phyloP scores from a whole-genome alignment of 352 stramenopile species.

The Pythium graminicola region DNA sequence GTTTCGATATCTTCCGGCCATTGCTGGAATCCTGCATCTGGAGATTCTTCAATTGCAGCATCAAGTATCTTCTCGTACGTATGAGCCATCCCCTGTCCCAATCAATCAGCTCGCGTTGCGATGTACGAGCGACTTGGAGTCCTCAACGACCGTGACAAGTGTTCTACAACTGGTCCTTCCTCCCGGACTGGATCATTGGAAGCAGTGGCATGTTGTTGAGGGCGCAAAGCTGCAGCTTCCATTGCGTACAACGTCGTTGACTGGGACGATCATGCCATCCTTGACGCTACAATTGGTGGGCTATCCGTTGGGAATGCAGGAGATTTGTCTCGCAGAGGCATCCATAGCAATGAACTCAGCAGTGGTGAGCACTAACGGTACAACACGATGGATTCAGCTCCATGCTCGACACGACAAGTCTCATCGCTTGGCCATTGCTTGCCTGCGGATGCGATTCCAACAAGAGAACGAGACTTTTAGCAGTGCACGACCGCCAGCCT shows the following conservation, averaged over 20 bases:
- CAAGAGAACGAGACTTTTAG: neutral
- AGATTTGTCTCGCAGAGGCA: constrained; percentile 9
- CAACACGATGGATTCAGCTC: constrained; percentile 11
- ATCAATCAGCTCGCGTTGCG: constrained; percentile 1
- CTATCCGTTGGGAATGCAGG: neutral
- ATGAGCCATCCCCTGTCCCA: neutral
- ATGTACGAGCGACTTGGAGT: neutral
- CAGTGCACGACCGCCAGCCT: neutral
- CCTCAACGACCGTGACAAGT: neutral
- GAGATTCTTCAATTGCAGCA: neutral
- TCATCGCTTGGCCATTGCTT: constrained; percentile 3
- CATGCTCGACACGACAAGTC: constrained; percentile 3
- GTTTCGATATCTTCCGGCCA: neutral
- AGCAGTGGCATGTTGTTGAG: neutral
- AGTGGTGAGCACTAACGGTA: neutral
- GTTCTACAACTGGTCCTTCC: neutral
- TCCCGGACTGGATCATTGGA: neutral
- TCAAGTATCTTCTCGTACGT: neutral
- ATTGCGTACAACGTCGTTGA: neutral
- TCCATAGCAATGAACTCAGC: neutral
- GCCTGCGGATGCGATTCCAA: constrained; percentile 1
- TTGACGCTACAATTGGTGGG: constrained; percentile 4
- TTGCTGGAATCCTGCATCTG: neutral
- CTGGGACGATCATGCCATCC: neutral
- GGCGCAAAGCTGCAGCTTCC: neutral